Evolutionary conservation across 2,329 filamentous ascomycete genomes (phyloP).

Genomic region (Domatiomyces catenatus): DNA sequence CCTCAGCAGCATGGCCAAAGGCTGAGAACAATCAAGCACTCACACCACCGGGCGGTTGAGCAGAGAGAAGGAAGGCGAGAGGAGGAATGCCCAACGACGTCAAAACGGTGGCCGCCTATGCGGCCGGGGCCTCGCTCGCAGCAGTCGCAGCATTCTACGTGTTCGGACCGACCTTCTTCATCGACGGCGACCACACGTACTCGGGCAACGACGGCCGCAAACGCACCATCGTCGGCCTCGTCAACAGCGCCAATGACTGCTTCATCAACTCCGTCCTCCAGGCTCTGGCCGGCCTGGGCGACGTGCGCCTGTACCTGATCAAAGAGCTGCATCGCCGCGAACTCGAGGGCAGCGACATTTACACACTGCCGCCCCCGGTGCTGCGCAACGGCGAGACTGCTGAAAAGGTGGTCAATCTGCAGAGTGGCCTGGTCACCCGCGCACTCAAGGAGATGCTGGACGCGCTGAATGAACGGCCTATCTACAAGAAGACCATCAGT

Average conservation of each 20-base stretch:
- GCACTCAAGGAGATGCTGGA: constrained; percentile 89
- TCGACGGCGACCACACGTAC: constrained; percentile 59
- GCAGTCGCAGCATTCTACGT: constrained; percentile 93
- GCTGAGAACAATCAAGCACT: neutral
- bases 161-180: constrained; percentile 90
- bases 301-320: constrained; percentile 82
- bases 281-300: constrained; percentile 74
- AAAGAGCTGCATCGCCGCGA: constrained; percentile 72
- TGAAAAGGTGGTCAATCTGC: constrained; percentile 44
- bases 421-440: constrained; percentile 67
- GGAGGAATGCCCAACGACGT: constrained; percentile 57
- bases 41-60: neutral
- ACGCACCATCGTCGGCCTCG: constrained; percentile 74
- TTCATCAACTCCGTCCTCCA: constrained; percentile 96
- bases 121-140: constrained; percentile 85
- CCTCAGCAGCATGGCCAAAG: neutral
- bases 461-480: constrained; percentile 78
- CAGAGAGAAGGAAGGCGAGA: neutral
- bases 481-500: constrained; percentile 85
- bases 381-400: constrained; percentile 24
- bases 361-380: constrained; percentile 41
- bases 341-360: constrained; percentile 64
- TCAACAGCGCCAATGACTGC: constrained; percentile 86
- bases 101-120: constrained; percentile 75
- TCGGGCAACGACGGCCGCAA: constrained; percentile 46